A percentile compares a stretch with the other conserved stretches of the same genome.
These are phyloP conservation scores for Neophaeococcomyces aloes DNA, from an alignment of 2,329 filamentous ascomycete genomes.

Conservation along the genomic window DNA sequence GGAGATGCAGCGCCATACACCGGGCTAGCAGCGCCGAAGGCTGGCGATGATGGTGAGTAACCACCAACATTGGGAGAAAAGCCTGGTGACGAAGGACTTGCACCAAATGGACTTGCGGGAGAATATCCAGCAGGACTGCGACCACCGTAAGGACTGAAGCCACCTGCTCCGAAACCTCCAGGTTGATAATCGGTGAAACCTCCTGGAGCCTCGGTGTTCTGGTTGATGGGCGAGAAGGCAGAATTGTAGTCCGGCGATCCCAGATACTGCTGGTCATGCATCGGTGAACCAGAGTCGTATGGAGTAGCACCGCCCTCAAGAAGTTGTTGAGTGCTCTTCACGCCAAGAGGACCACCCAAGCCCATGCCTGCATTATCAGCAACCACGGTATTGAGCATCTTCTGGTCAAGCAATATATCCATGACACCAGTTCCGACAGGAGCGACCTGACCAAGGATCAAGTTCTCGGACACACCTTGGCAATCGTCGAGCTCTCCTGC, in stretches of 20 bases:
- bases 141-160: constrained; percentile 57
- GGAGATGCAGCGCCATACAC: constrained; percentile 43
- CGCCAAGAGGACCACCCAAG: constrained; percentile 66
- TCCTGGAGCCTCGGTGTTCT: constrained; percentile 50
- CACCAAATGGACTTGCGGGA: constrained; percentile 66
- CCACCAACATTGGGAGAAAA: constrained; percentile 47
- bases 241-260: constrained; percentile 55
- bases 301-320: constrained; percentile 80
- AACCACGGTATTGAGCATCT: constrained; percentile 90
- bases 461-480: constrained; percentile 94
- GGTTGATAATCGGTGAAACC: constrained; percentile 57
- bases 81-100: constrained; percentile 58
- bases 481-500: constrained; percentile 95
- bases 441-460: constrained; percentile 94
- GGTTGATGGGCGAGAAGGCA: constrained; percentile 62
- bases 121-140: constrained; percentile 55
- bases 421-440: constrained; percentile 96
- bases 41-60: constrained; percentile 69
- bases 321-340: constrained; percentile 40
- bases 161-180: constrained; percentile 49
- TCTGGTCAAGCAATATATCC: constrained; percentile 82
- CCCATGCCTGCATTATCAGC: constrained; percentile 82
- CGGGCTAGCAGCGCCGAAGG: constrained; percentile 47
- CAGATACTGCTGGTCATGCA: constrained; percentile 49
- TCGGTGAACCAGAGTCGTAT: constrained; percentile 64